Base-by-base conservation (phyloP, 805 yeast genomes). In the Clavispora asparagi region DNA sequence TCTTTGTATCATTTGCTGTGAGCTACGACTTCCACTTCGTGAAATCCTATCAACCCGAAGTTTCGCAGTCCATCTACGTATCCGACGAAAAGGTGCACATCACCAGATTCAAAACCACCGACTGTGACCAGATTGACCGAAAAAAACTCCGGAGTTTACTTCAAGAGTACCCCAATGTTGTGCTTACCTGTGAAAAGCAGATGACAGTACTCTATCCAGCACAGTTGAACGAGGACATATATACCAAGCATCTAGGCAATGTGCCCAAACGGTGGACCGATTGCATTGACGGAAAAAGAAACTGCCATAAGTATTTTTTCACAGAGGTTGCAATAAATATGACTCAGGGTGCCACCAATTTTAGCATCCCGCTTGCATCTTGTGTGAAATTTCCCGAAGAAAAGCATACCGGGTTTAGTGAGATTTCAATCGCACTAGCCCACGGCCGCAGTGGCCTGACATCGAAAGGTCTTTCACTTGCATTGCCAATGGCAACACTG, bases 131-230 rank as follows among this genome's bases (percentile, higher is more conserved):
- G 7, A 40, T 50, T 12, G 39, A 51, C 11, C 29, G n/a, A 9
- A 32, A 23, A 6, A 49, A 52, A 14, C 37, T 52, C 28, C 12
- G 19, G 6, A 40, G 41, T 7, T 19, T 52, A 3, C 17, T 45
- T 6, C 16, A 36, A 6, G 29, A 43, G 31, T 53, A 52, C 25
- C 58, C 58, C 6, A 27, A 48, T 14, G 48, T 54, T n/a, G 40
- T 43, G 28, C 44, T 52, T 13, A 14, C 39, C 25, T 54, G 58
- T 32, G 47, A 44, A 35, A 43, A 45, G 25, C 50, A 52, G 38
- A 23, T 25, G 13, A 44, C 55, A 23, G 39, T 46, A 8, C 39
- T 54, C 7, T 38, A 47, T 40, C 58, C 58, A 6, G 33, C 41
- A 9, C 44, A 32, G 11, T 13, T 48, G 13, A 40, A 30, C n/a